Conservation (phyloP, 257 asterid species). For the Echium plantagineum region DNA sequence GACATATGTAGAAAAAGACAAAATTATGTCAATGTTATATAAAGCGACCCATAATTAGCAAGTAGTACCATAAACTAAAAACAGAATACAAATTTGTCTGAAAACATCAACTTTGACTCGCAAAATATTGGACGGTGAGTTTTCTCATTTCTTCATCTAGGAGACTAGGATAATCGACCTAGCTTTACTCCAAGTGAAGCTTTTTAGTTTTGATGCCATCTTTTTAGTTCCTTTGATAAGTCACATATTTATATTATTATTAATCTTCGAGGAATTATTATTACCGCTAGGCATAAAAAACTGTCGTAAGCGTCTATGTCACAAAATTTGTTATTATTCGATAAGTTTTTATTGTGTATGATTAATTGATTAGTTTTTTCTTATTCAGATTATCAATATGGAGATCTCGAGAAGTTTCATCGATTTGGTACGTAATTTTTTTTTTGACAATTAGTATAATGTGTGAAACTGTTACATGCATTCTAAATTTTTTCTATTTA, state of each 20-base stretch:
- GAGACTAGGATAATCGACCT: too few relatives aligned
- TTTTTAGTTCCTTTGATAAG: too few relatives aligned
- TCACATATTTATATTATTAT: too few relatives aligned
- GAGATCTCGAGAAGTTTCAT: constrained; percentile 42
- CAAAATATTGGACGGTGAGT: background rate
- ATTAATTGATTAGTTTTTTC: too few relatives aligned
- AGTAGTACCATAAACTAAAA: background rate
- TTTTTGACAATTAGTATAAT: background rate
- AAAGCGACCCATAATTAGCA: background rate
- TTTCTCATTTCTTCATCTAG: too few relatives aligned
- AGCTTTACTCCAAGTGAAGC: background rate
- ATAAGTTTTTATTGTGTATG: too few relatives aligned
- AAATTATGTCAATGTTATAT: background rate
- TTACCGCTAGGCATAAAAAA: too few relatives aligned
- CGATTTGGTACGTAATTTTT: constrained; percentile 37
- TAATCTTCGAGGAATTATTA: too few relatives aligned
- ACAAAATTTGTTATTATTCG: too few relatives aligned
- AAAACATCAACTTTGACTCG: background rate
- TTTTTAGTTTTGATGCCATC: background rate
- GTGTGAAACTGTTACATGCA: too few relatives aligned
- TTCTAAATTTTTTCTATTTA: too few relatives aligned
- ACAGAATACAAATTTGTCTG: background rate
- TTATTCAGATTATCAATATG: constrained; percentile 14
- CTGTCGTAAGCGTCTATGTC: too few relatives aligned
- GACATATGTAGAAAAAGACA: background rate